Evolutionary conservation across 345 rosid species (phyloP).

Genomic region (Eucalyptus tenuipes): DNA sequence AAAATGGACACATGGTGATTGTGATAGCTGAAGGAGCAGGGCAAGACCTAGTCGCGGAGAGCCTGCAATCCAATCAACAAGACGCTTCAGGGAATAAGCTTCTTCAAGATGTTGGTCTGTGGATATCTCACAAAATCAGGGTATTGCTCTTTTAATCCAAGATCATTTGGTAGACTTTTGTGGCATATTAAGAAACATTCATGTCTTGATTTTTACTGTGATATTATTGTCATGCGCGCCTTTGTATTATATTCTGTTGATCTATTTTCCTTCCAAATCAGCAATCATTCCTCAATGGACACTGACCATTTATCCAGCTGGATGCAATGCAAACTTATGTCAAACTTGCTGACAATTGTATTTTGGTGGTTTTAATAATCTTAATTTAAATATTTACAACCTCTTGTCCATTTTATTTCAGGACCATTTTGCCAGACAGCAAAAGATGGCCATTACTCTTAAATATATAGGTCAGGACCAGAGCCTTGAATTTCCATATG

Average conservation of each 20-base stretch:
- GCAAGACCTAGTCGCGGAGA: conserved; percentile 59
- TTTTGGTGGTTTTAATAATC: background rate
- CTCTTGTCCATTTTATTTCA: conserved; percentile 2
- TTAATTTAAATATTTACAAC: background rate
- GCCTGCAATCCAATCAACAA: conserved; percentile 28
- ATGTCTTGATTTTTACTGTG: background rate
- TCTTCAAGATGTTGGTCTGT: conserved; percentile 69
- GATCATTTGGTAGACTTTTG: background rate
- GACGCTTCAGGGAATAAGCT: conserved; percentile 91
- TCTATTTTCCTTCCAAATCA: background rate
- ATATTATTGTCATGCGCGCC: background rate
- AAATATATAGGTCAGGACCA: conserved; percentile 58
- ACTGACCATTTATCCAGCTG: background rate
- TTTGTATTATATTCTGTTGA: background rate
- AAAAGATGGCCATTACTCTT: conserved; percentile 47
- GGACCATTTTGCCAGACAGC: conserved; percentile 45
- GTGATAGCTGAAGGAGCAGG: conserved; percentile 92
- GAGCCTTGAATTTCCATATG: background rate
- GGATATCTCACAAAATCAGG: conserved; percentile 70
- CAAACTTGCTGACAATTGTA: background rate
- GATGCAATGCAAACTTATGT: background rate
- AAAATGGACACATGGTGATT: conserved; percentile 81
- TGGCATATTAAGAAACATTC: background rate
- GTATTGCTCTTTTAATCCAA: conserved; percentile 6
- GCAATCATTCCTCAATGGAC: background rate